Base-by-base conservation (phyloP, 31 red algal species). In the Porphyra umbilicalis region DNA sequence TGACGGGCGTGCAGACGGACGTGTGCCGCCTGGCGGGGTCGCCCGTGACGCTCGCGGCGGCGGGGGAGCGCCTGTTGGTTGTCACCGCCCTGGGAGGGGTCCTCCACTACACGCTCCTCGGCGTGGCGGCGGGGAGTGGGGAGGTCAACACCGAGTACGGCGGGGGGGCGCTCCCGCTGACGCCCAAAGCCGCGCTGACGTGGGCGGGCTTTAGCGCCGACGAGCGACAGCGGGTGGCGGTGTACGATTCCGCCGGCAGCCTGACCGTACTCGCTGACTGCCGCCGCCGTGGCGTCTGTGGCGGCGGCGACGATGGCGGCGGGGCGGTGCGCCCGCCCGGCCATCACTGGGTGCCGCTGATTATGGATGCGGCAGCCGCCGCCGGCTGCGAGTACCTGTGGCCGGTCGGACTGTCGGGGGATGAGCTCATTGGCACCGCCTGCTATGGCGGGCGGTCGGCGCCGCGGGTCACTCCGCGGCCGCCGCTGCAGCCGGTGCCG, bases 131-230 rank as follows among this genome's bases (percentile, higher is more conserved):
- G 35, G 39, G 38, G 32, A 71, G 25, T 2, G 92, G 88, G 14
- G 88, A 94, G 79, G 57, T 94, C 25, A 68, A 79, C 75, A 79
- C 46, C 35, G 67, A 84, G 39, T 14, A 74, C 5, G 88, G 68
- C 33, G 32, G 29, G 36, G 88, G 88, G 39, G 37, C 44, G 74
- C 20, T 91, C 6, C 79, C 79, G 6, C 46, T 90, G 79, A 33
- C 75, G 46, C 87, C 92, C 36, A 36, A 77, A 10, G 25, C 87
- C 9, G 38, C 83, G 20, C 77, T 94, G 34, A 83, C 87, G 74
- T 94, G 92, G 92, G 79, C 90, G 32, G 88, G 92, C n/a, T 91
- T 94, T 79, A 82, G 88, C 37, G 88, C 39, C 34, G 92, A 85
- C 78, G 87, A 80, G 8, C 33, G 39, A 36, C 88, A 90, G 18